Percentiles rank a stretch among this genome's conserved stretches.
Evolutionary conservation across 768 basidiomycete genomes (phyloP).

Genomic region (Dacryopinax spathularia): DNA sequence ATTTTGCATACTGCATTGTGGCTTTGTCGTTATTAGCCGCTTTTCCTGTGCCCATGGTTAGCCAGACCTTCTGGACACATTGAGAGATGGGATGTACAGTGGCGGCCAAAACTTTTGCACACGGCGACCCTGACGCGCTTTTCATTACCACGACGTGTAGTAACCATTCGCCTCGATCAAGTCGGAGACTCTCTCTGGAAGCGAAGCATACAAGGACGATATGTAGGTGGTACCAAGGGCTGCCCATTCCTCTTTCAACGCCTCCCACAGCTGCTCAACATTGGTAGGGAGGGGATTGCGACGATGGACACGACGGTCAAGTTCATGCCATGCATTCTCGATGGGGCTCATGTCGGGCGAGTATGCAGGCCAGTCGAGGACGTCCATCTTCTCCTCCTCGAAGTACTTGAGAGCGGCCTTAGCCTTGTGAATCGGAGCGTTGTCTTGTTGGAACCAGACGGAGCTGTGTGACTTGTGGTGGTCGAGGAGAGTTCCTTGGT

Average conservation of each 20-base stretch:
- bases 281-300: constrained; percentile 7
- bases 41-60: no score
- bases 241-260: constrained; percentile 23
- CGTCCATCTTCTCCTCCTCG: neutral
- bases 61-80: no score
- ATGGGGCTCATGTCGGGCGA: constrained; percentile 24
- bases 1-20: no score
- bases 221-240: no score
- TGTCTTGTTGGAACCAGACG: constrained; percentile 10
- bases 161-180: no score
- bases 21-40: no score
- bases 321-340: constrained; percentile 20
- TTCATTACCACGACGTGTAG: no score
- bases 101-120: neutral
- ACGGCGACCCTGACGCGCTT: neutral
- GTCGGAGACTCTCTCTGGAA: no score
- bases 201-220: no score
- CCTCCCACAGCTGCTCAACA: constrained; percentile 18
- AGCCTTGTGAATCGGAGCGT: constrained; percentile 8
- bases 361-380: constrained; percentile 17
- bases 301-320: constrained; percentile 9
- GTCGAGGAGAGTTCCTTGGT: neutral
- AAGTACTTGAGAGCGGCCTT: neutral
- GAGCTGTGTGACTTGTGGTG: neutral
- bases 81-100: no score